Base-by-base conservation (phyloP, 164 flowering plant genomes). In the Sextonia rubra region DNA sequence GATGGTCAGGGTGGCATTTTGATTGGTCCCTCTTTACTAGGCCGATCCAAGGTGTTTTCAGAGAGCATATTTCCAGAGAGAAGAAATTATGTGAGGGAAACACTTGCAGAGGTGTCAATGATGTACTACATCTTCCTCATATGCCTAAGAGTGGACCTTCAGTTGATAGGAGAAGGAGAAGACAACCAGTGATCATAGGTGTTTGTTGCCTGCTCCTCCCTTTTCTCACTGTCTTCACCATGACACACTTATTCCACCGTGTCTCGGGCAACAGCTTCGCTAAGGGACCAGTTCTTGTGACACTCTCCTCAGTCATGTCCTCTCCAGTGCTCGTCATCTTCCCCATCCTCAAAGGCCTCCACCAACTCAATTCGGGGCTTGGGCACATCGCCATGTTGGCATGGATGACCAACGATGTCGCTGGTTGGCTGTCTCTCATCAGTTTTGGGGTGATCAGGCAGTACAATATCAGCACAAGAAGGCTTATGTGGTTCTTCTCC, bases 361-460 rank as follows among this genome's bases (percentile, higher is more conserved):
- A 75, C 20, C 72, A 81, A 47, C 76, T 83, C 68, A 79, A 75
- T 49, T 71, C 86, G 0, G 80, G 79, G 63, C 69, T 82, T 0
- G 80, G 85, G 2, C 85, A 76, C 27, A 47, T 84, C 17, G 79
- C 83, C 11, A 15, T 75, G 44, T 68, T 76, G 6, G 23, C 72
- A 17, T 11, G 78, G 3, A 66, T 76, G 60, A 20, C 74, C 58
- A 32, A 23, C 17, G 82, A 74, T 66, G 22, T 61, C 29, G 11
- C 32, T 3, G 3, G 69, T 2, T 15, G 11, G 23, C 5, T 2
- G 44, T 3, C 73, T 3, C 80, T 77, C 2, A 64, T 64, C 12
- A 73, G 66, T 17, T 2, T 61, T 48, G 25, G 24, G 15, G 27
- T 3, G 3, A 12, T 14, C 22, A 32, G 20, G 1, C 4, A 6